These are phyloP conservation scores for Sporothrix phasma DNA, from an alignment of 2,329 filamentous ascomycete genomes.

Conservation along the genomic window DNA sequence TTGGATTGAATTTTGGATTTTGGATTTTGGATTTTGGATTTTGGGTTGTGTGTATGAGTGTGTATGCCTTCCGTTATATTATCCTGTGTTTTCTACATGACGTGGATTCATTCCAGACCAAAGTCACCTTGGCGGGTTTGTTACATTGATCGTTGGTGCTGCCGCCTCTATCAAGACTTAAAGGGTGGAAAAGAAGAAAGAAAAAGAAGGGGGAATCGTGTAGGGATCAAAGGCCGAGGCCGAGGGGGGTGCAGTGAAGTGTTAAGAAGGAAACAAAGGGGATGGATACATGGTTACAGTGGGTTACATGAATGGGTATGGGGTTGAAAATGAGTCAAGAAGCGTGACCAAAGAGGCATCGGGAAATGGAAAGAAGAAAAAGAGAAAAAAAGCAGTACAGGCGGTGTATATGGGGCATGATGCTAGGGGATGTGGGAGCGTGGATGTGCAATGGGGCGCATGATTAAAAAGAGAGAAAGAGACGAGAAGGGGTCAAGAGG, in stretches of 20 bases:
- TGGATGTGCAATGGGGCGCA: not conserved
- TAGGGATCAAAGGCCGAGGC: not conserved
- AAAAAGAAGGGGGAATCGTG: not conserved
- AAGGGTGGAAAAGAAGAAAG: constrained; percentile 6
- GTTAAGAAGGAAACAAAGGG: not conserved
- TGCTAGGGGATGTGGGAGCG: not conserved
- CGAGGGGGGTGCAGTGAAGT: not conserved
- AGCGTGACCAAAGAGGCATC: too few species aligned
- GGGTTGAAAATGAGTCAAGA: not conserved
- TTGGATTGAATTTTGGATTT: not conserved
- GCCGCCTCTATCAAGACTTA: constrained; percentile 17
- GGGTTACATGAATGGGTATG: constrained; percentile 4
- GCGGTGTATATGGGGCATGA: constrained; percentile 14
- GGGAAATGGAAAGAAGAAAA: not conserved
- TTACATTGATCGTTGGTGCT: constrained; percentile 21
- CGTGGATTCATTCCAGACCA: constrained; percentile 20
- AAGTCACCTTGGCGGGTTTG: constrained; percentile 17
- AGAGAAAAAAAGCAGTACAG: constrained; percentile 2
- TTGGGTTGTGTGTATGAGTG: constrained; percentile 1
- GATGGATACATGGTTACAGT: constrained; percentile 5
- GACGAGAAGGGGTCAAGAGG: not conserved
- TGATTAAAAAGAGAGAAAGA: not conserved
- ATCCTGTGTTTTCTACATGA: constrained; percentile 22
- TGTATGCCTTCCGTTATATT: constrained; percentile 21
- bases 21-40: not conserved